These are phyloP conservation scores for Tausonia pullulans DNA, from an alignment of 1,284 basidiomycete species.

Conservation along the genomic window DNA sequence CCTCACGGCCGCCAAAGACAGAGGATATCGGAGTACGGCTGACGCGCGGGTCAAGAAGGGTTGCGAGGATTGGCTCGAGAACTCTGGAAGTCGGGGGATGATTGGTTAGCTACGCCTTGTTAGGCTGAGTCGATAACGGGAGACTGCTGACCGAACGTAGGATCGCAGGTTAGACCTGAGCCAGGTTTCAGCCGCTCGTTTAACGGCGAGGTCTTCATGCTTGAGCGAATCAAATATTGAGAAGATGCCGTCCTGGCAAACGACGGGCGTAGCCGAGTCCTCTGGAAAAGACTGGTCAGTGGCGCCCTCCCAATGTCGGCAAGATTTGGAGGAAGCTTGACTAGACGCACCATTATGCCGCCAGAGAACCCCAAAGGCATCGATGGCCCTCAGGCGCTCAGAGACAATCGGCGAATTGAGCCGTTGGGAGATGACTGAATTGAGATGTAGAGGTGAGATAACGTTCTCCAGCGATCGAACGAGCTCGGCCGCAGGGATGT, in stretches of 20 bases:
- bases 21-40: conserved; percentile 42
- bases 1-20: conserved; percentile 52
- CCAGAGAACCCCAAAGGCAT: conserved; percentile 89
- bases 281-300: too few species aligned
- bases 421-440: conserved; percentile 61
- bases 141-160: conserved; percentile 56
- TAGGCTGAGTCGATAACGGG: not conserved
- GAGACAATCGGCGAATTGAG: conserved; percentile 42
- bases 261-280: too few species aligned
- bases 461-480: conserved; percentile 52
- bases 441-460: conserved; percentile 44
- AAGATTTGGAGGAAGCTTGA: not conserved
- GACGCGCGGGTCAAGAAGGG: conserved; percentile 60
- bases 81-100: conserved; percentile 40
- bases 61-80: conserved; percentile 72
- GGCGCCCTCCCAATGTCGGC: too few species aligned
- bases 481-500: conserved; percentile 70
- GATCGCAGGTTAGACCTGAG: conserved; percentile 87
- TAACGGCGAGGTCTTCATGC: conserved; percentile 56
- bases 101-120: not conserved
- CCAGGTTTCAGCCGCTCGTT: conserved; percentile 81
- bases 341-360: conserved; percentile 58
- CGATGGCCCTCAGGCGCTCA: conserved; percentile 45
- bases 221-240: conserved; percentile 72
- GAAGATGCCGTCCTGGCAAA: conserved; percentile 47